Percentiles rank a stretch among this genome's conserved stretches.
phyloP scores from a whole-genome alignment of 179 eudicot species.

The Pouteria campechiana region DNA sequence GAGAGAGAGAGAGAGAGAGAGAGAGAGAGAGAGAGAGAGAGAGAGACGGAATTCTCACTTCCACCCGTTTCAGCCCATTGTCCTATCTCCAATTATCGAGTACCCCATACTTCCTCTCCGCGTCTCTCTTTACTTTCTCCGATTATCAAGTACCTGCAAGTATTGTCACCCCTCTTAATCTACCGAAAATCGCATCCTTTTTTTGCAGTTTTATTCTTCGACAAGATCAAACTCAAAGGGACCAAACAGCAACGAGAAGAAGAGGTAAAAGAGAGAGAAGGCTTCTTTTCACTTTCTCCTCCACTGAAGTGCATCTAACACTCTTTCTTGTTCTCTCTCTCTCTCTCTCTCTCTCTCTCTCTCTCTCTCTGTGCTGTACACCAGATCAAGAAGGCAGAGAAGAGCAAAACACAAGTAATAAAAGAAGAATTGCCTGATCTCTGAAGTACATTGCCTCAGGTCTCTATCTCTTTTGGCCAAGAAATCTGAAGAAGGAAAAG shows the following conservation, averaged over 20 bases:
- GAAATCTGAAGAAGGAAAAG: background rate
- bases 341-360: background rate
- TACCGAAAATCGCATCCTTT: background rate
- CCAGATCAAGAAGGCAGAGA: slow-evolving; percentile 3
- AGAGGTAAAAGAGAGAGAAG: background rate
- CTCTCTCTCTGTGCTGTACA: background rate
- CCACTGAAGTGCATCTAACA: background rate
- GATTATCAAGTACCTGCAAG: background rate
- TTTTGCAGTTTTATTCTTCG: background rate
- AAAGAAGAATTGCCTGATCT: background rate
- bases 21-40: too few species aligned
- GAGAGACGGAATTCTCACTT: too few species aligned
- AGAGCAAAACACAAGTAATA: background rate
- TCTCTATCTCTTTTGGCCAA: background rate
- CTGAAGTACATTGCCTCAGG: too few species aligned
- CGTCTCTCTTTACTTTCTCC: background rate
- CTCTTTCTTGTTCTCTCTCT: background rate
- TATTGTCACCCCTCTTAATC: background rate
- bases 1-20: too few species aligned
- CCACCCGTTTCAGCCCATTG: background rate
- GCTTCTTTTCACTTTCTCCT: background rate
- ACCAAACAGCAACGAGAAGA: background rate
- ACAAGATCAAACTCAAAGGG: background rate
- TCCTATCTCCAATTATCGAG: slow-evolving; percentile 3
- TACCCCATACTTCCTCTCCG: background rate